These are phyloP conservation scores for Lactarius sanguifluus DNA, from an alignment of 768 basidiomycete genomes.

Conservation along the genomic window DNA sequence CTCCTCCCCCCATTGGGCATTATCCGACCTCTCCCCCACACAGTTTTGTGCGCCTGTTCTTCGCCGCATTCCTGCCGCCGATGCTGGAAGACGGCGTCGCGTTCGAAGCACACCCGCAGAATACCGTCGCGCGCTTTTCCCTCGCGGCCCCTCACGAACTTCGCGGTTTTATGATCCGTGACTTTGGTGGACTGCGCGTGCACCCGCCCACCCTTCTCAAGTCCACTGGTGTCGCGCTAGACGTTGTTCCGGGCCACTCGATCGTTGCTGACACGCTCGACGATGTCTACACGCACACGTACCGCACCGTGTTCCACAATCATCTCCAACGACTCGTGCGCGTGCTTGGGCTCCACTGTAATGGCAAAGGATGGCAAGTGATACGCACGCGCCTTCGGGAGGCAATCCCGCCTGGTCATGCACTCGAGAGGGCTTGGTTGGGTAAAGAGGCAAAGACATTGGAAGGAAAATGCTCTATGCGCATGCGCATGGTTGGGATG, in stretches of 20 bases:
- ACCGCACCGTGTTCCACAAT: conserved; percentile 59
- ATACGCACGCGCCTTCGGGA: conserved; percentile 47
- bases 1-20: no score
- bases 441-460: conserved; percentile 48
- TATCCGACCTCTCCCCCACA: not conserved
- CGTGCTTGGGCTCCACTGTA: conserved; percentile 56
- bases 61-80: conserved; percentile 56
- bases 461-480: conserved; percentile 56
- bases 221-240: conserved; percentile 51
- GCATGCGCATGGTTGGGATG: conserved; percentile 58
- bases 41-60: conserved; percentile 51
- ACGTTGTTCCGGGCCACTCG: conserved; percentile 41
- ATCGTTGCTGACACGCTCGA: conserved; percentile 52
- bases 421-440: conserved; percentile 51
- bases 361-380: conserved; percentile 52
- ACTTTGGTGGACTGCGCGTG: conserved; percentile 57
- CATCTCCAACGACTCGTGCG: conserved; percentile 60
- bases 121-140: conserved; percentile 56
- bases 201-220: conserved; percentile 50
- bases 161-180: conserved; percentile 56
- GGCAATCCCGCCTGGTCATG: conserved; percentile 48
- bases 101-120: conserved; percentile 61
- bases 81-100: conserved; percentile 56
- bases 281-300: conserved; percentile 57
- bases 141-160: conserved; percentile 45